Conservation (phyloP, 1,284 basidiomycete species). For the Cryptococcus sp. region DNA sequence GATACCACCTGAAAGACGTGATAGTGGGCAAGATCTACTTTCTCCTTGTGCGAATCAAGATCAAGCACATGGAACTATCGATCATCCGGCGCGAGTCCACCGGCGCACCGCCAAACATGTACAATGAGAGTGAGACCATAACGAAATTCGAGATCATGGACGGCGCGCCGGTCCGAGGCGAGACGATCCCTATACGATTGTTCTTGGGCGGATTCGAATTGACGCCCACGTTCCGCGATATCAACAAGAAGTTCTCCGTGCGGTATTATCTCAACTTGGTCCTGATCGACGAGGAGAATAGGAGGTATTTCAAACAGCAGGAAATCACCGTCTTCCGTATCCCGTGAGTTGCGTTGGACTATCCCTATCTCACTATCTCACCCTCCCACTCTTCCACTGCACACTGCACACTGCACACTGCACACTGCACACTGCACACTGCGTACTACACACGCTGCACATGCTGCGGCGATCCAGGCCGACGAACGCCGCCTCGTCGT, state of each 20-base stretch:
- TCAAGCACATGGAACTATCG: slow-evolving; percentile 99
- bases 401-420: too few species aligned
- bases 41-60: slow-evolving; percentile 96
- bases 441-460: too few species aligned
- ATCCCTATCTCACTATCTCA: too few species aligned
- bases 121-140: slow-evolving; percentile 98
- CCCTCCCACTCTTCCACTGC: too few species aligned
- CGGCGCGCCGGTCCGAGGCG: slow-evolving; percentile 90
- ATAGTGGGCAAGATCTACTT: slow-evolving; percentile 99
- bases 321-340: slow-evolving; percentile 52
- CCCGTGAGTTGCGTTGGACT: slow-evolving; percentile 27
- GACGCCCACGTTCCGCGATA: slow-evolving; percentile 96
- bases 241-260: slow-evolving; percentile 98
- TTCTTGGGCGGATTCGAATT: slow-evolving; percentile 98
- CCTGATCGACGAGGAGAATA: slow-evolving; percentile 95
- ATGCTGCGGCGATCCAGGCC: too few species aligned
- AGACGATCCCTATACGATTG: slow-evolving; percentile 95
- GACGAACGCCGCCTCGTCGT: too few species aligned
- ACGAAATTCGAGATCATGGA: slow-evolving; percentile 99
- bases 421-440: too few species aligned
- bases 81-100: slow-evolving; percentile 98
- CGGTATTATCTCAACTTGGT: slow-evolving; percentile 97
- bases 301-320: slow-evolving; percentile 54
- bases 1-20: slow-evolving; percentile 98
- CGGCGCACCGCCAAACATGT: slow-evolving; percentile 93